Evolutionary conservation across 768 basidiomycete species (phyloP), one percentile per base, ranked within the genome.

Genomic region (Lepiota brunneoincarnata): DNA sequence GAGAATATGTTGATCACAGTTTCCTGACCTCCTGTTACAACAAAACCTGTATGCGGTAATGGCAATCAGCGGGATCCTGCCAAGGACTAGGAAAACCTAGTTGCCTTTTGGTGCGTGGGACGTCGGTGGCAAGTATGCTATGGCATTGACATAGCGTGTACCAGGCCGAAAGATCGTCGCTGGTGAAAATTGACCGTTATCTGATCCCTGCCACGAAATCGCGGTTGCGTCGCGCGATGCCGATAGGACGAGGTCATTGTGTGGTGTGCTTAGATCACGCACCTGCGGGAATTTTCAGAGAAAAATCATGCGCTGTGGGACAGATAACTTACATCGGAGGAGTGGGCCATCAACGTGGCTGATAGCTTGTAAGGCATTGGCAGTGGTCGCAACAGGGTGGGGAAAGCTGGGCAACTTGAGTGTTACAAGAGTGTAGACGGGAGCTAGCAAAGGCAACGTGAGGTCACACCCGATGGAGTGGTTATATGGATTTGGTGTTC

Each of bases 161-260:
- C 91, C 88, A 49, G 85, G 82, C 67, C 71, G 78, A 54, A 86
- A 73, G 44, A 82, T 75, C 23, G 75, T 71, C 36, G 74, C 69
- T n/a, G 79, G 79, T 4, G 71, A 66, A 66, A 92, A 91, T 6
- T 75, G 63, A 24, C 74, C 69, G 39, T 72, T 67, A 53, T 74
- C 60, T 39, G 76, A 61, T 66, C 82, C 79, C 51, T 78, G 74
- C 96, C 95, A 98, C 26, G 85, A 76, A 66, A 95, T 91, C 59
- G 93, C 90, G 38, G 93, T 91, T 14, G 89, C 76, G 77, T 98
- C 95, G 66, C 95, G 84, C 42, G 95, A 97, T 56, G 89, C 90
- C 18, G 94, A 97, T 57, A 98, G 77, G 59, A 98, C 74, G 58
- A 93, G 78, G 61, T 84, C 75, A 68, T 90, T 75, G 24, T 83